Conservation (phyloP, 176 grass and related monocot genomes). For the Avena atlantica region DNA sequence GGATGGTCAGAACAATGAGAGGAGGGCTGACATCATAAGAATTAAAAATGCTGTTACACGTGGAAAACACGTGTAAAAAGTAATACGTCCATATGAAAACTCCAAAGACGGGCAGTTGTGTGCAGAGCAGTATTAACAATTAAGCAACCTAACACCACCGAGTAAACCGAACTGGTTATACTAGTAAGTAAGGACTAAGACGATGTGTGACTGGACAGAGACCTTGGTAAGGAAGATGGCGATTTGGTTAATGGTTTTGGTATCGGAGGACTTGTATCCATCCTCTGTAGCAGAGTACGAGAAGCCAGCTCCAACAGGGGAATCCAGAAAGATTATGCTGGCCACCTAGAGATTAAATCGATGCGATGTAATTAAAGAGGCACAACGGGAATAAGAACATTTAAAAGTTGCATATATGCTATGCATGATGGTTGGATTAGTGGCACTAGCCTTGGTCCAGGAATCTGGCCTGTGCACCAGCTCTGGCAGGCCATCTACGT, state of each 20-base stretch:
- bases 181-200: too few species aligned
- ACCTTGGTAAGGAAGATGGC: conserved; percentile 11
- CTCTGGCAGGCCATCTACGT: neutral
- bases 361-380: too few species aligned
- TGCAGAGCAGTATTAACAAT: neutral
- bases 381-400: neutral
- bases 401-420: too few species aligned
- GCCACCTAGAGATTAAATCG: neutral
- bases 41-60: too few species aligned
- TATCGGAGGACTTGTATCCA: neutral
- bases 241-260: neutral
- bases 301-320: too few species aligned
- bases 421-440: too few species aligned
- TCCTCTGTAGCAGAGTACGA: neutral
- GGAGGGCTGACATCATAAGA: too few species aligned
- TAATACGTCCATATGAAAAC: too few species aligned
- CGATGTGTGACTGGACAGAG: too few species aligned
- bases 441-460: neutral
- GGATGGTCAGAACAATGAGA: neutral
- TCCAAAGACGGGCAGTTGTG: neutral
- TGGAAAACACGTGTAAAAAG: too few species aligned
- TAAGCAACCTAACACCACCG: too few species aligned
- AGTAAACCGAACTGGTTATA: neutral
- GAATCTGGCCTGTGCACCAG: neutral
- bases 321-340: conserved; percentile 1